phyloP scores from a whole-genome alignment of 257 asterid genomes.

The Lycium ferocissimum region DNA sequence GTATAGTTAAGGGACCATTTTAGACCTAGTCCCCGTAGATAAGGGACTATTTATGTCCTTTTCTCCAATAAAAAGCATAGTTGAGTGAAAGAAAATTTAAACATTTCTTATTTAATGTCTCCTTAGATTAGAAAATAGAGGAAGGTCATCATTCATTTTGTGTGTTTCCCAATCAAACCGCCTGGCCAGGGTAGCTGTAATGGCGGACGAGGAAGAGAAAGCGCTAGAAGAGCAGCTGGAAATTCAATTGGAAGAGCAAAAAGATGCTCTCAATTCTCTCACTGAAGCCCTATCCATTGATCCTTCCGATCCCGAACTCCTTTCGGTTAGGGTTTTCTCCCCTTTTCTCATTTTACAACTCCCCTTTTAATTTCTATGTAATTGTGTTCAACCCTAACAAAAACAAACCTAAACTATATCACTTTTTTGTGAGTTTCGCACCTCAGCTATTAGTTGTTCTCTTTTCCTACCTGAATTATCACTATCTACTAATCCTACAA shows the following conservation, averaged over 20 bases:
- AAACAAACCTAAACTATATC: too few relatives aligned
- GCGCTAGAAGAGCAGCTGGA: constrained; percentile 76
- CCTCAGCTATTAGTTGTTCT: too few relatives aligned
- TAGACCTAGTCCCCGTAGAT: too few relatives aligned
- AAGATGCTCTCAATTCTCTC: constrained; percentile 72
- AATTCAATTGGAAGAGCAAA: constrained; percentile 71
- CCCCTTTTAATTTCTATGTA: too few relatives aligned
- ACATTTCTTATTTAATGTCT: neutral
- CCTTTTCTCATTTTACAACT: neutral
- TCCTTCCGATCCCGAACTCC: constrained; percentile 73
- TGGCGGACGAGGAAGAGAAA: constrained; percentile 86
- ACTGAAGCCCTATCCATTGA: constrained; percentile 70
- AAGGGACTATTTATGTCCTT: too few relatives aligned
- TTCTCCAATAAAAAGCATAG: too few relatives aligned
- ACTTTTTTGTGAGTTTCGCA: too few relatives aligned
- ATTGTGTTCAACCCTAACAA: neutral
- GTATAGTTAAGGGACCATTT: too few relatives aligned
- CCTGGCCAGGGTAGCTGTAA: neutral
- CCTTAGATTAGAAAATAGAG: neutral
- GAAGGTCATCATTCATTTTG: neutral
- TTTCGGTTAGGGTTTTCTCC: constrained; percentile 51
- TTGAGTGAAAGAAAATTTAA: neutral
- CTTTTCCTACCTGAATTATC: too few relatives aligned
- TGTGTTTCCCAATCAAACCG: neutral
- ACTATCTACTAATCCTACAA: too few relatives aligned